Percentiles rank a stretch among this genome's conserved stretches.
Conservation (phyloP, 164 flowering plant genomes). For the Kalanchoe fedtschenkoi region DNA sequence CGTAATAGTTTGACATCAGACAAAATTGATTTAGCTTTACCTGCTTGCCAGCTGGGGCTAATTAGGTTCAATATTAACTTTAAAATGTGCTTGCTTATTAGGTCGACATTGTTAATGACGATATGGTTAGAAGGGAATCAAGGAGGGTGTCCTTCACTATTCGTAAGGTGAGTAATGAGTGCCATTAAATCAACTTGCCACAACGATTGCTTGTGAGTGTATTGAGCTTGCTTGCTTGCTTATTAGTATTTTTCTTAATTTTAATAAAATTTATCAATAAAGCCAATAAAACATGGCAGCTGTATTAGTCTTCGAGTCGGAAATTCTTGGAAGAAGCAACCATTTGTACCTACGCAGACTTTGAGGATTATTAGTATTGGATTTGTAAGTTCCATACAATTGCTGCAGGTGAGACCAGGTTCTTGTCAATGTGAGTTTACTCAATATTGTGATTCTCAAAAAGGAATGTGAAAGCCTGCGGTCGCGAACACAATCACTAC, state of each 20-base stretch:
- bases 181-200: neutral
- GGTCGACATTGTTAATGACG: constrained; percentile 66
- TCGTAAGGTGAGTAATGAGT: constrained; percentile 45
- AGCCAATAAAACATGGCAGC: neutral
- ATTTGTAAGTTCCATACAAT: neutral
- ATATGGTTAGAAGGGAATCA: constrained; percentile 41
- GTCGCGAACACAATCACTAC: neutral
- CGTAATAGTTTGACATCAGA: neutral
- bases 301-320: neutral
- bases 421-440: constrained; percentile 67
- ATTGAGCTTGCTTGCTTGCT: neutral
- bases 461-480: constrained; percentile 9
- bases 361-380: neutral
- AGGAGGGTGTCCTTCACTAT: constrained; percentile 92
- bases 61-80: neutral
- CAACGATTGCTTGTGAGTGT: neutral
- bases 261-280: too few species aligned
- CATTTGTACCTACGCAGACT: too few species aligned
- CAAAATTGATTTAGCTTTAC: neutral
- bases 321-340: neutral
- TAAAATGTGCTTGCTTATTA: constrained; percentile 15
- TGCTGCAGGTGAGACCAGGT: constrained; percentile 55
- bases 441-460: constrained; percentile 74
- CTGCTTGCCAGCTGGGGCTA: neutral
- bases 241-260: too few species aligned